A percentile compares a stretch with the other conserved stretches of the same genome.
These are phyloP conservation scores for Maudiozyma serrabonitensis DNA, from an alignment of 805 yeast genomes.

Conservation along the genomic window DNA sequence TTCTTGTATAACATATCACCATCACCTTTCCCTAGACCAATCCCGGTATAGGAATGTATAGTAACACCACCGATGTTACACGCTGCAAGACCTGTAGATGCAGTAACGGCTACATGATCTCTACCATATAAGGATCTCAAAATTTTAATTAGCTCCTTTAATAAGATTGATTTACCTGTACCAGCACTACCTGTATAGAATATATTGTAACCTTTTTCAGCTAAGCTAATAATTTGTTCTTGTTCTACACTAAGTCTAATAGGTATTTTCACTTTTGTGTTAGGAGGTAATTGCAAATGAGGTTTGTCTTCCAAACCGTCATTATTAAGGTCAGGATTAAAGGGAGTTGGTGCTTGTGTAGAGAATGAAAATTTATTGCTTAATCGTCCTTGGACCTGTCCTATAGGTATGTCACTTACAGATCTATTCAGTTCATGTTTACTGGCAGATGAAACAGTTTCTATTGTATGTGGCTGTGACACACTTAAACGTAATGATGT, in stretches of 20 bases:
- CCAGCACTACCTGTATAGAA: slow-evolving; percentile 98
- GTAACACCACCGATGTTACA: slow-evolving; percentile 76
- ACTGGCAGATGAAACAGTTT: not conserved
- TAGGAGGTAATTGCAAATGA: slow-evolving; percentile 11
- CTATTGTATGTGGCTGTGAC: not conserved
- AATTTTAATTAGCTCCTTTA: slow-evolving; percentile 50
- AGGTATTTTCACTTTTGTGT: slow-evolving; percentile 23
- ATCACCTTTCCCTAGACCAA: slow-evolving; percentile 59
- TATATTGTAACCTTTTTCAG: slow-evolving; percentile 52
- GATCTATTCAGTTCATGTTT: not conserved
- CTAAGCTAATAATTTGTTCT: slow-evolving; percentile 53
- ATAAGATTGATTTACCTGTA: slow-evolving; percentile 90
- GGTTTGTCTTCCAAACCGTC: slow-evolving; percentile 2
- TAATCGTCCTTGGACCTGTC: slow-evolving; percentile 2
- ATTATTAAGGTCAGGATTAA: slow-evolving; percentile 1
- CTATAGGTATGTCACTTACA: not conserved
- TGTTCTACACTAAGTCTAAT: slow-evolving; percentile 49
- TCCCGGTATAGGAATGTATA: slow-evolving; percentile 66
- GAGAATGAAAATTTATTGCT: slow-evolving; percentile 24
- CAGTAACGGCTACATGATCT: slow-evolving; percentile 62
- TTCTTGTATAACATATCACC: slow-evolving; percentile 39
- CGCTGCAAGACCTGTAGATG: slow-evolving; percentile 80
- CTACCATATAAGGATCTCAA: slow-evolving; percentile 37
- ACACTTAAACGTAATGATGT: not conserved
- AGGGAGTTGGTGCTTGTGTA: slow-evolving; percentile 24